Conservation (phyloP, 1,284 basidiomycete species). For the Ganoderma leucocontextum region DNA sequence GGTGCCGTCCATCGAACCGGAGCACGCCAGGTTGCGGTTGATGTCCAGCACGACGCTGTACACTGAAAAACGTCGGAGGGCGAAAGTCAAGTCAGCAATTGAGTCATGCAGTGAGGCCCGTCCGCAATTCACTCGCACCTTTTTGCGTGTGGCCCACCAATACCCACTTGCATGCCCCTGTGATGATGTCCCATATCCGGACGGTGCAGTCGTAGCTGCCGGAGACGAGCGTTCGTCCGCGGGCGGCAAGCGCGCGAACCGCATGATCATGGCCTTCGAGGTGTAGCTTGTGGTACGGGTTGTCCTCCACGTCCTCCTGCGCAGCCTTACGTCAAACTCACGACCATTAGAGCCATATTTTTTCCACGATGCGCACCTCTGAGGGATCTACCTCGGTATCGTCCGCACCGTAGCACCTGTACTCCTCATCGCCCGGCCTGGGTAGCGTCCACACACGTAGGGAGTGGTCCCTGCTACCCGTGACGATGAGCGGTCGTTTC, state of each 20-base stretch:
- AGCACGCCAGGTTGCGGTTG: constrained; percentile 86
- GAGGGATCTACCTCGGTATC: constrained; percentile 73
- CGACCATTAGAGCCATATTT: neutral
- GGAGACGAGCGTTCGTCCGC: constrained; percentile 90
- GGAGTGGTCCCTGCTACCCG: constrained; percentile 91
- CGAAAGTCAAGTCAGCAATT: neutral
- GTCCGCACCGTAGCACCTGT: constrained; percentile 74
- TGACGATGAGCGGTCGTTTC: constrained; percentile 89
- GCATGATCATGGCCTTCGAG: constrained; percentile 91
- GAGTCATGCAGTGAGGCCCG: neutral
- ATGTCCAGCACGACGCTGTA: constrained; percentile 92
- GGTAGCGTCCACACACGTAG: constrained; percentile 92
- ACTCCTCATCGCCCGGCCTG: constrained; percentile 78
- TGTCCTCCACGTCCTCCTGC: constrained; percentile 80
- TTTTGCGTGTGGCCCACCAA: constrained; percentile 91
- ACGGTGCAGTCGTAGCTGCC: constrained; percentile 95
- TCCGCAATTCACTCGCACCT: constrained; percentile 56
- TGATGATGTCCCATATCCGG: constrained; percentile 93
- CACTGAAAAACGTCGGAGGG: constrained; percentile 55
- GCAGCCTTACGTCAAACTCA: constrained; percentile 22
- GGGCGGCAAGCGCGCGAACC: constrained; percentile 90
- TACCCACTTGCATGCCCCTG: constrained; percentile 84
- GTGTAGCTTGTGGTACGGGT: constrained; percentile 89
- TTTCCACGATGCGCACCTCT: constrained; percentile 55
- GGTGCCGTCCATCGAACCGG: constrained; percentile 96